Conservation (phyloP, 2,329 filamentous ascomycete species). For the Ophiostoma quercus region DNA sequence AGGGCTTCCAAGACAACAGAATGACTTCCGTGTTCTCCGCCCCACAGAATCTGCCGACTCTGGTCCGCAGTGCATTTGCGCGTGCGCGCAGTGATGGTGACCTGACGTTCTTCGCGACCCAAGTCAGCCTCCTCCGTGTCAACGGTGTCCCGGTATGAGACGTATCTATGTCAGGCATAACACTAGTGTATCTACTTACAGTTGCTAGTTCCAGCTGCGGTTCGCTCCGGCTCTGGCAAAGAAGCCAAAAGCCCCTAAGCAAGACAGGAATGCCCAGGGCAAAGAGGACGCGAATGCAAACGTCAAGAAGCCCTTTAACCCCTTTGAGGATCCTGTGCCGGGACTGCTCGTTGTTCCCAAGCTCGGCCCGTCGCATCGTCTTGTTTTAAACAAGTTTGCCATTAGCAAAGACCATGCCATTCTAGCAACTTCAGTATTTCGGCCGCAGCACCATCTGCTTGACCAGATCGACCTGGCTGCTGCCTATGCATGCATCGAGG, state of each 20-base stretch:
- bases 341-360: slow-evolving; percentile 52
- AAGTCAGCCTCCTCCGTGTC: slow-evolving; percentile 45
- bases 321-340: slow-evolving; percentile 57
- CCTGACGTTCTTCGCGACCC: slow-evolving; percentile 50
- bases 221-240: slow-evolving; percentile 64
- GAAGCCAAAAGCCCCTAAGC: slow-evolving; percentile 51
- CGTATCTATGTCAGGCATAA: background rate
- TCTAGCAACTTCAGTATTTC: slow-evolving; percentile 58
- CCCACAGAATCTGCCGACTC: slow-evolving; percentile 46
- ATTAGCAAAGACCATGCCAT: slow-evolving; percentile 68
- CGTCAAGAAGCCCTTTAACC: slow-evolving; percentile 44
- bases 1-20: background rate
- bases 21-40: slow-evolving; percentile 32
- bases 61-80: slow-evolving; percentile 47
- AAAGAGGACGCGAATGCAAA: background rate
- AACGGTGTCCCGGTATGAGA: slow-evolving; percentile 42
- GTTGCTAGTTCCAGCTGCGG: slow-evolving; percentile 61
- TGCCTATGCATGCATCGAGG: slow-evolving; percentile 56
- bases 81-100: slow-evolving; percentile 46
- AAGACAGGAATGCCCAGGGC: background rate
- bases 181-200: background rate
- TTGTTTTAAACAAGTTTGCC: slow-evolving; percentile 72
- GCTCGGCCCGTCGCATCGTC: slow-evolving; percentile 44
- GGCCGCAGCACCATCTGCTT: slow-evolving; percentile 60
- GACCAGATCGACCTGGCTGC: slow-evolving; percentile 56